Base-by-base conservation (phyloP, 1,284 basidiomycete genomes). In the Tilletia caries region DNA sequence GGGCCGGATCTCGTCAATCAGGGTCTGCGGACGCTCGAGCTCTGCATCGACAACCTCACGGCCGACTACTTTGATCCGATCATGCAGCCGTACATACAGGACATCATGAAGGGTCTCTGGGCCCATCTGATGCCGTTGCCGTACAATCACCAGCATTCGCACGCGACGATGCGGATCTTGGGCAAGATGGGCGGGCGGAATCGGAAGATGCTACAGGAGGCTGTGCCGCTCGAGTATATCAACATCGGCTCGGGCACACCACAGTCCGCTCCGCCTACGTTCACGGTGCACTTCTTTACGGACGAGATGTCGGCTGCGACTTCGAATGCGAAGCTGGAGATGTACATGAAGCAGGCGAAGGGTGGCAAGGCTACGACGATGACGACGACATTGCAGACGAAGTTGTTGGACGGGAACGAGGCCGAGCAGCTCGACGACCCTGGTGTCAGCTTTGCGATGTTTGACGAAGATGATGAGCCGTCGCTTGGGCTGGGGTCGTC, bases 41-140 rank as follows among this genome's bases (percentile, higher is more conserved):
- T 99, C n/a, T 98, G 95, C 85, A 97, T 99, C 82, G 97, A 99
- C 86, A 99, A 98, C 81, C 87, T 99, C 29, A 98, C 95, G 0
- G 93, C 95, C 23, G 96, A 98, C 83, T 99, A 98, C 86, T 87
- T 99, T 33, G 96, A 98, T 79, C 97, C 96, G 0, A 96, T 95
- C 1, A 89, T 99, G 81, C 92, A 90, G 72, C 93, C 93, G 13
- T 82, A 82, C 69, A 74, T 76, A 29, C 74, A 93, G 60, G 95
- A 98, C 75, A 87, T 99, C 71, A 98, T 96, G 92, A 91, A 91
- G 72, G 95, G 95, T 0, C 87, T 83, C 32, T 82, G 80, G 81
- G 74, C 75, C 69, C 81, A 82, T 44, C 86, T 99, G 54, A 93
- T 91, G 81, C 96, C 96, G 0, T 85, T 94, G 15, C 96, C 96